A percentile compares a stretch with the other conserved stretches of the same genome.
Conservation (phyloP, 805 yeast species). For the Pichia pseudocactophila region DNA sequence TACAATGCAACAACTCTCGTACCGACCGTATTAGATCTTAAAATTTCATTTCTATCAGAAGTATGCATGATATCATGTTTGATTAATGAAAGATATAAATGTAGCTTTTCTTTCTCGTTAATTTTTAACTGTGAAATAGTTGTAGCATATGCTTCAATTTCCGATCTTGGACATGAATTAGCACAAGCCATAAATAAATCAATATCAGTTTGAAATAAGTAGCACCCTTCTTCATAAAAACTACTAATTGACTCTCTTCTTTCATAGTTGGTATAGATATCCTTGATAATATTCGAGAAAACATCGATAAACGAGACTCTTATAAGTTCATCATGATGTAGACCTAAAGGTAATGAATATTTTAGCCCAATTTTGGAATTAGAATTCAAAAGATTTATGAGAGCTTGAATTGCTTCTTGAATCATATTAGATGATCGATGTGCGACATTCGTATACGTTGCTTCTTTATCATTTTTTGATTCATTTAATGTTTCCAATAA, state of each 20-base stretch:
- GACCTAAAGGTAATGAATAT: constrained; percentile 71
- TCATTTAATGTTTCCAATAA: constrained; percentile 38
- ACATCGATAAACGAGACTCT: constrained; percentile 70
- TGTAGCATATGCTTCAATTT: constrained; percentile 62
- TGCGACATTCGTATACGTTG: constrained; percentile 21
- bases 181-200: constrained; percentile 45
- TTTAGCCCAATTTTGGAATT: constrained; percentile 73
- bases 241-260: constrained; percentile 7
- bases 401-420: constrained; percentile 54
- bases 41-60: constrained; percentile 57
- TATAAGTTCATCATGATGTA: constrained; percentile 55
- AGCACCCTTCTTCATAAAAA: constrained; percentile 9
- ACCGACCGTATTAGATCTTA: constrained; percentile 75
- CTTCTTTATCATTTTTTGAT: constrained; percentile 6
- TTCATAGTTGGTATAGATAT: constrained; percentile 17
- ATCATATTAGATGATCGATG: constrained; percentile 51
- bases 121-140: constrained; percentile 51
- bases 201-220: constrained; percentile 24
- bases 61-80: constrained; percentile 55
- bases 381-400: constrained; percentile 61
- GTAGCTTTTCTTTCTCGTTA: constrained; percentile 28
- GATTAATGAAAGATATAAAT: constrained; percentile 46
- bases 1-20: constrained; percentile 67
- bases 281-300: constrained; percentile 52
- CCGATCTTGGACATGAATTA: constrained; percentile 54